Evolutionary conservation across 169 alveolate species (phyloP).

Genomic region (Plasmodium gallinaceum): DNA sequence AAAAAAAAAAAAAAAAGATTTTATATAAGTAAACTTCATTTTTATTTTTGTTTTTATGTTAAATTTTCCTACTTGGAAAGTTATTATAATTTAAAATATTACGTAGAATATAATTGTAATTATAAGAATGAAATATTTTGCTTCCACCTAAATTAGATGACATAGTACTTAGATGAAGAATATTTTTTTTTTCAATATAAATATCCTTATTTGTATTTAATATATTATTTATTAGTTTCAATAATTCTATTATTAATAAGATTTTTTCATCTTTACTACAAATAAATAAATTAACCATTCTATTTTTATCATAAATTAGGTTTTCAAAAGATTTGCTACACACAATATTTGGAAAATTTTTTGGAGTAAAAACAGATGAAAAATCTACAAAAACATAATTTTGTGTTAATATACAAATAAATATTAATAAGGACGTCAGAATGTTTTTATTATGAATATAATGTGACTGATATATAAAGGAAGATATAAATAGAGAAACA

Average conservation of each 20-base stretch:
- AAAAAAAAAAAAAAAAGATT: constrained; percentile 4
- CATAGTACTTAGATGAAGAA: constrained; percentile 28
- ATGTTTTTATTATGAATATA: constrained; percentile 64
- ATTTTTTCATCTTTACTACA: constrained; percentile 30
- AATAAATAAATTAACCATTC: constrained; percentile 14
- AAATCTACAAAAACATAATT: constrained; percentile 38
- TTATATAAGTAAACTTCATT: not conserved
- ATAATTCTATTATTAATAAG: constrained; percentile 25
- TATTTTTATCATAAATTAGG: constrained; percentile 31
- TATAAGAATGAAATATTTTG: constrained; percentile 54
- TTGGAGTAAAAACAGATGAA: constrained; percentile 11
- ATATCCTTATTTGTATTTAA: constrained; percentile 67
- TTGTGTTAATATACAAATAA: constrained; percentile 36
- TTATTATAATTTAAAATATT: constrained; percentile 35
- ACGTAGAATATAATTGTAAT: constrained; percentile 30
- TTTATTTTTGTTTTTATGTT: not conserved
- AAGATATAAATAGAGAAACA: constrained; percentile 10
- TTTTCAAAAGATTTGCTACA: constrained; percentile 2
- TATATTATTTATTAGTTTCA: constrained; percentile 49
- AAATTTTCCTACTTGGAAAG: constrained; percentile 10
- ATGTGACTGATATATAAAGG: constrained; percentile 40
- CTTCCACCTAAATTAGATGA: constrained; percentile 44
- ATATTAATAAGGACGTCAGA: constrained; percentile 16
- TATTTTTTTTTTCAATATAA: constrained; percentile 64
- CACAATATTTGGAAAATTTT: constrained; percentile 16